These are phyloP conservation scores for Globisporangium spinosum DNA, from an alignment of 352 stramenopile species.

Conservation along the genomic window DNA sequence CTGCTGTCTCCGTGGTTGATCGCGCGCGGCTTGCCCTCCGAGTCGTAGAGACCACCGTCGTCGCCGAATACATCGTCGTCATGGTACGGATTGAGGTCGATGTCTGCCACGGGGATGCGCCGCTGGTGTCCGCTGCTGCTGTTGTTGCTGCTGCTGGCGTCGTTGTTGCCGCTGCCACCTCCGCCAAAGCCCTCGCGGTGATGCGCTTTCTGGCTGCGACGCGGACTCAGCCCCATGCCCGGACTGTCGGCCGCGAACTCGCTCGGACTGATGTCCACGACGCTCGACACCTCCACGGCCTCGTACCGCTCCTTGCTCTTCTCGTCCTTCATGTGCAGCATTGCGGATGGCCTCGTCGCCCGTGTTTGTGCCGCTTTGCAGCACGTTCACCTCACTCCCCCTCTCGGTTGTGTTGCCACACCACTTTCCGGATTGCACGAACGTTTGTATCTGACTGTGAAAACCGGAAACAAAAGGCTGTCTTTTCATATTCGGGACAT, in stretches of 20 bases:
- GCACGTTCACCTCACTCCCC: too few relatives aligned
- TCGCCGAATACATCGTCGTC: slow-evolving; percentile 22
- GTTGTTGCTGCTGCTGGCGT: background rate
- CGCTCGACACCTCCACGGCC: slow-evolving; percentile 35
- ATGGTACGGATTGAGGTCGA: slow-evolving; percentile 21
- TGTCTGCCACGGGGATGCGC: slow-evolving; percentile 15
- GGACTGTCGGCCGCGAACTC: slow-evolving; percentile 31
- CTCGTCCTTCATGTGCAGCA: slow-evolving; percentile 49
- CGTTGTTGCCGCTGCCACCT: background rate
- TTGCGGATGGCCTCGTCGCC: background rate
- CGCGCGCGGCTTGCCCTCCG: slow-evolving; percentile 30
- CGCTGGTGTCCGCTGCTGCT: slow-evolving; percentile 11
- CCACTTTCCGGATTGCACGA: background rate
- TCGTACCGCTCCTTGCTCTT: slow-evolving; percentile 37
- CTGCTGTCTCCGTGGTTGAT: slow-evolving; percentile 28
- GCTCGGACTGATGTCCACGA: slow-evolving; percentile 40
- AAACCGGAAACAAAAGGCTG: too few relatives aligned
- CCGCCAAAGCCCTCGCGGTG: background rate
- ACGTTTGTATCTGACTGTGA: too few relatives aligned
- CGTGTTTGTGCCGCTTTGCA: too few relatives aligned
- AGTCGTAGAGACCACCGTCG: slow-evolving; percentile 29
- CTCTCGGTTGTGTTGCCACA: background rate
- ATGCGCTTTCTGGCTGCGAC: slow-evolving; percentile 26
- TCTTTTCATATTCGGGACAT: too few relatives aligned
- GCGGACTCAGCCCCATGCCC: slow-evolving; percentile 29